Base-by-base conservation (phyloP, 1,139 yeast species). In the Hemisphaericaspora lyxosophila region DNA sequence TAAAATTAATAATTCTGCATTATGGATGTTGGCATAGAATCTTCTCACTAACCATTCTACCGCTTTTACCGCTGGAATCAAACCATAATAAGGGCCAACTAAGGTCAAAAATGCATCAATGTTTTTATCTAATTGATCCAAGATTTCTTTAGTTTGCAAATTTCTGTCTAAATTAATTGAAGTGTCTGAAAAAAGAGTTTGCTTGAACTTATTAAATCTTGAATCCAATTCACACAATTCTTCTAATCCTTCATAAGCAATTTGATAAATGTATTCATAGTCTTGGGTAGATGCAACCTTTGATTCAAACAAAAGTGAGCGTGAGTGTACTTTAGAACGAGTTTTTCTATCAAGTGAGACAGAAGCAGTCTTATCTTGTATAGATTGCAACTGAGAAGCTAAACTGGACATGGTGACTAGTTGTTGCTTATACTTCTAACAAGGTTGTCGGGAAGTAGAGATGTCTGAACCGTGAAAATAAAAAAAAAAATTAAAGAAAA, bases 21-120 rank as follows among this genome's bases (percentile, higher is more conserved):
- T 88, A 54, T 85, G 84, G 34, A 86, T 72, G 56, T 92, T 92
- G 48, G 87, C 80, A 57, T 86, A 88, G 59, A 90, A 94, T 51
- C 97, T 76, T 65, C 98, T 83, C 18, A 92, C 83, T 27, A 92
- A 77, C 98, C 98, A 92, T 66, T 92, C 99, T 9, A 88, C 71
- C 8, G 97, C 94, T 53, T 82, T 83, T 36, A 88, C 59, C 2
- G 96, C 77, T 12, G 95, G 87, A 22, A 81, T 75, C 38, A 89
- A 67, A 45, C 78, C 76, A 73, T 92, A 80, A 53, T 78, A 75
- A 3, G 88, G 87, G 2, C 95, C 84, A n/a, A 82, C 69, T 47
- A 90, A 69, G 37, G 82, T 72, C 45, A 92, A 66, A 54, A 87
- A 92, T 13, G 83, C 82, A 43, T 78, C 77, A 38, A 92, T 77